Percentiles rank a stretch among this genome's conserved stretches.
phyloP scores from a whole-genome alignment of 2,329 filamentous ascomycete species.

The Cladosporium halotolerans region DNA sequence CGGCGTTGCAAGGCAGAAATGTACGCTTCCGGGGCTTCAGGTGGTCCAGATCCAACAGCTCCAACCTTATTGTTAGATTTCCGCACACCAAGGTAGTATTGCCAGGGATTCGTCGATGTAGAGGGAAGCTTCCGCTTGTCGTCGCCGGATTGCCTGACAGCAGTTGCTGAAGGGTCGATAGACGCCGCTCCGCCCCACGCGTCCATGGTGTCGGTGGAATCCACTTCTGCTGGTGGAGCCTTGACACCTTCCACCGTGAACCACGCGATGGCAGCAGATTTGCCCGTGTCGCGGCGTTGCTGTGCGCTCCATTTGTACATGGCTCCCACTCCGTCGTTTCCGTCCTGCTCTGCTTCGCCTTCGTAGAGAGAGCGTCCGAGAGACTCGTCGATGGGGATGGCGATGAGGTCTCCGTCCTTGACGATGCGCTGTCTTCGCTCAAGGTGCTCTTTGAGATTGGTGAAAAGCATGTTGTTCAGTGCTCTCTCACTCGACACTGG shows the following conservation, averaged over 20 bases:
- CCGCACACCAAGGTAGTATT: constrained; percentile 78
- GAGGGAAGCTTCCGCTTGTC: constrained; percentile 75
- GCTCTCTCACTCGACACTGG: constrained; percentile 80
- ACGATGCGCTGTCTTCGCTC: constrained; percentile 75
- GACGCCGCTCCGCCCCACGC: constrained; percentile 81
- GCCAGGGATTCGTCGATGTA: constrained; percentile 71
- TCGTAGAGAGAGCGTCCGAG: constrained; percentile 79
- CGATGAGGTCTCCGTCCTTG: constrained; percentile 80
- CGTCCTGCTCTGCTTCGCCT: constrained; percentile 63
- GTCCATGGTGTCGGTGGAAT: constrained; percentile 58
- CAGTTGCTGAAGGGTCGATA: constrained; percentile 79
- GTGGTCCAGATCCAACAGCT: constrained; percentile 15
- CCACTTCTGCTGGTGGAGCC: constrained; percentile 38
- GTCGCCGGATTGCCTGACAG: constrained; percentile 86
- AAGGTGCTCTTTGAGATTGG: constrained; percentile 83
- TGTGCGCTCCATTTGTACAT: constrained; percentile 14
- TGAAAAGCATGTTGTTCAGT: constrained; percentile 78
- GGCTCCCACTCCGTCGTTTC: constrained; percentile 33
- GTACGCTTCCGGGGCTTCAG: constrained; percentile 36
- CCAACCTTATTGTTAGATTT: constrained; percentile 51
- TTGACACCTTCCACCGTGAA: constrained; percentile 78
- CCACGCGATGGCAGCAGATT: constrained; percentile 64
- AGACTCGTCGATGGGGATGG: constrained; percentile 79
- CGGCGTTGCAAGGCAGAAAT: constrained; percentile 50
- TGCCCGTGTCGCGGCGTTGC: background rate